These are phyloP conservation scores for Fusarium sp. DNA, from an alignment of 2,329 filamentous ascomycete species.

Conservation along the genomic window DNA sequence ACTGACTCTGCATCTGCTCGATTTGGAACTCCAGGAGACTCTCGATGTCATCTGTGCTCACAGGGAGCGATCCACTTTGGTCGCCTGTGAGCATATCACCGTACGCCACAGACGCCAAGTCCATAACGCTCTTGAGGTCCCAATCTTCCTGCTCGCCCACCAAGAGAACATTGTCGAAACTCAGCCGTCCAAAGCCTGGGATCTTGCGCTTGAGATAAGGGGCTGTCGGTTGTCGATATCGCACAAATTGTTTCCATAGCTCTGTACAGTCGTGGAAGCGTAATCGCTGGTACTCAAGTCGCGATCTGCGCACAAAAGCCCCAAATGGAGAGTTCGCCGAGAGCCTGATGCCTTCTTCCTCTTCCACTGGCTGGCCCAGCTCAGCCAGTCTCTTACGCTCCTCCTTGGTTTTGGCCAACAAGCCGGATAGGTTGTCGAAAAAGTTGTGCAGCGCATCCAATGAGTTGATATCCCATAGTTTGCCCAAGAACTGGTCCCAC, in stretches of 20 bases:
- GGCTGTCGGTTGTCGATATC: conserved; percentile 81
- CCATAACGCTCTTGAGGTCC: conserved; percentile 53
- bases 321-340: conserved; percentile 83
- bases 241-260: conserved; percentile 85
- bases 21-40: conserved; percentile 88
- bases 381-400: conserved; percentile 67
- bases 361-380: conserved; percentile 52
- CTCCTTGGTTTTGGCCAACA: conserved; percentile 71
- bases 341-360: conserved; percentile 67
- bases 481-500: conserved; percentile 86
- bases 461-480: conserved; percentile 85
- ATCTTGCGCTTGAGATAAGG: conserved; percentile 71
- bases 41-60: conserved; percentile 84
- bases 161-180: conserved; percentile 67
- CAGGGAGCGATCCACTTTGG: conserved; percentile 53
- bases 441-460: conserved; percentile 83
- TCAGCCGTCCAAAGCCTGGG: conserved; percentile 64
- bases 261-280: conserved; percentile 81
- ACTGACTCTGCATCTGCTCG: conserved; percentile 81
- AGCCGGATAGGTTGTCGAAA: conserved; percentile 67
- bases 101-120: conserved; percentile 60
- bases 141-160: conserved; percentile 62
- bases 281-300: conserved; percentile 82
- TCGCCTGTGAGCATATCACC: conserved; percentile 62
- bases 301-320: conserved; percentile 78